Evolutionary conservation across 768 basidiomycete genomes (phyloP), one percentile per base, ranked within the genome.

Genomic region (Russula ochroleuca): DNA sequence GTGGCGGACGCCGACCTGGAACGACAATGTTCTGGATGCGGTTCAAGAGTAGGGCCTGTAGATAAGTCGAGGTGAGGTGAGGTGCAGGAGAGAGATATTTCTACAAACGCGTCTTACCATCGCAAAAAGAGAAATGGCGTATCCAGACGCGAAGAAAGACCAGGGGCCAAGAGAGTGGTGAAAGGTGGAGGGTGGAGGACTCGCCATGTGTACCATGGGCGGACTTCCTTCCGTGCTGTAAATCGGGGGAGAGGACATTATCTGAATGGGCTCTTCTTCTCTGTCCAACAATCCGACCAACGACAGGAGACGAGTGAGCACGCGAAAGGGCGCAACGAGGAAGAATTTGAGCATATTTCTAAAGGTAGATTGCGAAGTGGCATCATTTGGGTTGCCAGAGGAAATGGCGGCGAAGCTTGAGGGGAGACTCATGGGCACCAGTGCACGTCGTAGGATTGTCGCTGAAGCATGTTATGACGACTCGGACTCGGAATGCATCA

Each of bases 1-100:
- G 67, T 56, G 69, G 70, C 43, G 73, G 73, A 43, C 71, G 73
- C 2, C 82, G 81, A 40, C 86, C 81, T 14, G 90, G 90, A 0
- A 88, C 83, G 50, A 90, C 84, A 48, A 89, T 82, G 71, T 91
- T 85, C 68, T 90, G 90, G 62, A 92, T 87, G 33, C 90, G 81
- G 68, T 91, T 87, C 62, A 90, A 73, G 33, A 91, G 70, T 53
- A 92, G 74, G 14, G 83, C 86, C 88, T 90, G 68, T 17, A 54
- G 37, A 23, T 33, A 37, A 45, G 40, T 54, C 35, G 31, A 53
- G 43, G 48, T 25, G 31, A 51, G 45, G 45, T 14, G 35, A 35
- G 2, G 5, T 2, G 2, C 10, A 41, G 17, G 31, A 19, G 17
- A 57, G 2, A 28, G 10, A 17, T 8, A 11, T 41, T 11, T 38